A percentile compares a stretch with the other conserved stretches of the same genome.
phyloP scores from a whole-genome alignment of 2,329 filamentous ascomycete genomes.

The Aschersonia sp. region DNA sequence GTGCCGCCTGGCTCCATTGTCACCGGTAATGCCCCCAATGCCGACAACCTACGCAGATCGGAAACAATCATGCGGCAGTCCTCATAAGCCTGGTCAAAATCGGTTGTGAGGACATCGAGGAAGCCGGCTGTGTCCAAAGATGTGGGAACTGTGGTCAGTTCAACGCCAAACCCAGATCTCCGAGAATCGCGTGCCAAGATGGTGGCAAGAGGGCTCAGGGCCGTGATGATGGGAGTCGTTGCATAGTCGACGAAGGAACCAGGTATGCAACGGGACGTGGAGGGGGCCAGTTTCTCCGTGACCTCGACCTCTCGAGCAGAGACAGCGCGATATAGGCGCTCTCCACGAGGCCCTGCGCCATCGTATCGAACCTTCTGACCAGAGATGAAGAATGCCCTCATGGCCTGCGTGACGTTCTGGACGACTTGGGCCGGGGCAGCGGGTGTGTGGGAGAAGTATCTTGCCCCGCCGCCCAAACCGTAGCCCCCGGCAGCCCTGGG shows the following conservation, averaged over 20 bases:
- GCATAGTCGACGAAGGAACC: conserved; percentile 84
- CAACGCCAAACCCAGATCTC: conserved; percentile 27
- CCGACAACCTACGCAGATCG: conserved; percentile 65
- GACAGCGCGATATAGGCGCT: conserved; percentile 69
- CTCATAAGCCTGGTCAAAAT: conserved; percentile 77
- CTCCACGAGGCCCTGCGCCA: conserved; percentile 57
- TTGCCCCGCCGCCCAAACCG: conserved; percentile 53
- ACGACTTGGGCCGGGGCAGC: conserved; percentile 80
- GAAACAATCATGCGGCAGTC: conserved; percentile 68
- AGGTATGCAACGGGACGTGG: conserved; percentile 35
- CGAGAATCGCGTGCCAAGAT: conserved; percentile 30
- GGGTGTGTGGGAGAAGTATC: conserved; percentile 84
- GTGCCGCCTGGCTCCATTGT: conserved; percentile 51
- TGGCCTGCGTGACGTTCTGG: conserved; percentile 86
- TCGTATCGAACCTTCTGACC: conserved; percentile 83
- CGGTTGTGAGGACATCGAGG: conserved; percentile 69
- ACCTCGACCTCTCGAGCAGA: conserved; percentile 61
- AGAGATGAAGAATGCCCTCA: conserved; percentile 84
- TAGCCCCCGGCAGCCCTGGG: conserved; percentile 87
- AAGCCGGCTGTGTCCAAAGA: conserved; percentile 73
- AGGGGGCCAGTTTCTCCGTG: conserved; percentile 48
- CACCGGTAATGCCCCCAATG: conserved; percentile 73
- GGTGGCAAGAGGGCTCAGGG: conserved; percentile 57
- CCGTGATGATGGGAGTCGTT: conserved; percentile 79
- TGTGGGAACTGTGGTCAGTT: conserved; percentile 28